Evolutionary conservation across 176 grass and related monocot genomes (phyloP).

Genomic region (Puya raimondii): DNA sequence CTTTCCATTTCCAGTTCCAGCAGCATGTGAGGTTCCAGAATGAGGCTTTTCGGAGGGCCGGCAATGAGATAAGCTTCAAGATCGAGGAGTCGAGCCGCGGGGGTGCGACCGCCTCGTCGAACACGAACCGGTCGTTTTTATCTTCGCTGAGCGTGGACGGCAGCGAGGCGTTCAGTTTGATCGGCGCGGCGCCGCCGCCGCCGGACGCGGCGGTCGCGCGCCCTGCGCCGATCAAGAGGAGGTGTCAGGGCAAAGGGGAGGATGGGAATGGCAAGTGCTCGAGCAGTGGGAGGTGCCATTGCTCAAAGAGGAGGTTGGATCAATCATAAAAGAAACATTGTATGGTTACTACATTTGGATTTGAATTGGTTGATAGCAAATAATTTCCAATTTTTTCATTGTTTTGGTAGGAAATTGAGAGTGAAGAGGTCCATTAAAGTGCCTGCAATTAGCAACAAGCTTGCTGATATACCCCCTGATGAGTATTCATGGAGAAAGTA

Average conservation of each 20-base stretch:
- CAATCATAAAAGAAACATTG: background rate
- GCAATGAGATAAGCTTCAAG: constrained; percentile 53
- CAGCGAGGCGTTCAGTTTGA: constrained; percentile 56
- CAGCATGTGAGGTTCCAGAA: constrained; percentile 56
- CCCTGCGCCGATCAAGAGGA: constrained; percentile 28
- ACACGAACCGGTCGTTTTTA: constrained; percentile 42
- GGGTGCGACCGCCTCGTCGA: constrained; percentile 35
- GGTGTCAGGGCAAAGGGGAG: constrained; percentile 43
- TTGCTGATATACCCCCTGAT: constrained; percentile 84
- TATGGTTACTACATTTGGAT: background rate
- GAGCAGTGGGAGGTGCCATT: constrained; percentile 54
- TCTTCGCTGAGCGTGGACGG: constrained; percentile 77
- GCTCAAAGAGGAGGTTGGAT: constrained; percentile 79
- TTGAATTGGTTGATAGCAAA: background rate
- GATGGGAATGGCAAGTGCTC: constrained; percentile 68
- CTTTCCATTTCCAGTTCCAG: constrained; percentile 45
- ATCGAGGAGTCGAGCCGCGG: constrained; percentile 42
- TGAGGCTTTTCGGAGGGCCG: constrained; percentile 65
- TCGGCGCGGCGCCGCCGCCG: constrained; percentile 23
- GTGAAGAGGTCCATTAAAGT: constrained; percentile 92
- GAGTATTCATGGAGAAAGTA: constrained; percentile 99
- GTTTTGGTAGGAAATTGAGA: constrained; percentile 51
- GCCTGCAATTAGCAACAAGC: constrained; percentile 91
- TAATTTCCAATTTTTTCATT: constrained; percentile 3
- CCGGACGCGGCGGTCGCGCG: constrained; percentile 41